A percentile compares a stretch with the other conserved stretches of the same genome.
Conservation (phyloP, 345 rosid species). For the Dipteronia dyeriana region DNA sequence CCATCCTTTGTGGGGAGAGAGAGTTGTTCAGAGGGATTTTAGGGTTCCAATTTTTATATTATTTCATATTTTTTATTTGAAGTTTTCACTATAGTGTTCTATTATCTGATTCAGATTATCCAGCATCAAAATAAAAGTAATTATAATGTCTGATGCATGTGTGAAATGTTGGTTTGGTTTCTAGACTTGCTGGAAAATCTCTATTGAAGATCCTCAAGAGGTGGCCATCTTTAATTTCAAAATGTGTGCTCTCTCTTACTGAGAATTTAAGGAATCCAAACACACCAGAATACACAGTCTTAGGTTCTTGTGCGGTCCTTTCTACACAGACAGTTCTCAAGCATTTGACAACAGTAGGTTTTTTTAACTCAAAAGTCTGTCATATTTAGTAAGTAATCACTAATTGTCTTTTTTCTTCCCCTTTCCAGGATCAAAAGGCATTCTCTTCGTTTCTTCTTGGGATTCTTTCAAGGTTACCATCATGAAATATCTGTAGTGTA, state of each 20-base stretch:
- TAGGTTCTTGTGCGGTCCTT: constrained; percentile 93
- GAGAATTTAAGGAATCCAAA: constrained; percentile 62
- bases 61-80: neutral
- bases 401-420: constrained; percentile 38
- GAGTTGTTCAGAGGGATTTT: neutral
- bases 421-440: constrained; percentile 78
- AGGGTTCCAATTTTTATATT: neutral
- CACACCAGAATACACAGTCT: constrained; percentile 72
- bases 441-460: constrained; percentile 80
- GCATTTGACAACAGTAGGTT: constrained; percentile 82
- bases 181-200: constrained; percentile 93
- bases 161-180: constrained; percentile 33
- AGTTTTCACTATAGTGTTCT: neutral
- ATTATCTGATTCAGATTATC: constrained; percentile 7
- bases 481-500: neutral
- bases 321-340: constrained; percentile 92
- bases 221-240: constrained; percentile 89
- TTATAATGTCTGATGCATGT: constrained; percentile 14
- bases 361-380: constrained; percentile 22
- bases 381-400: constrained; percentile 23
- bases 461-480: constrained; percentile 79
- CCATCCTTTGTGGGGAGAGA: neutral
- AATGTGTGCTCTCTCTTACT: constrained; percentile 75
- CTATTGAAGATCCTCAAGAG: constrained; percentile 88
- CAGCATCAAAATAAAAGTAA: neutral